A percentile compares a stretch with the other conserved stretches of the same genome.
Conservation (phyloP, 2,329 filamentous ascomycete genomes). For the Chaetomiaceae sp. region DNA sequence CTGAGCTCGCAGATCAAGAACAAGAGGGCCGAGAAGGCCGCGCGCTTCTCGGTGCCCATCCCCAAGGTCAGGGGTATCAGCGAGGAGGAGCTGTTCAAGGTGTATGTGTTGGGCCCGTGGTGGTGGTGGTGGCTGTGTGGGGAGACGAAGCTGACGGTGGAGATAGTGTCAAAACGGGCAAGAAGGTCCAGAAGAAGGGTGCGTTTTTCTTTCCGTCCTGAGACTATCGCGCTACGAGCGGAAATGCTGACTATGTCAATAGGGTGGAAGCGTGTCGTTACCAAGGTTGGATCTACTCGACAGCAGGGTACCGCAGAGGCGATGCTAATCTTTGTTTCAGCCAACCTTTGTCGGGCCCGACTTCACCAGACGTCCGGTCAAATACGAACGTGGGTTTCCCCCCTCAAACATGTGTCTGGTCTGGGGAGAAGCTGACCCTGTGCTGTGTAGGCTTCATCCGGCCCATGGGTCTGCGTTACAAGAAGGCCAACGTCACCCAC, state of each 20-base stretch:
- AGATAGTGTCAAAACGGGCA: constrained; percentile 89
- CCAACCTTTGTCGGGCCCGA: constrained; percentile 87
- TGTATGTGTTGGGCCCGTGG: constrained; percentile 15
- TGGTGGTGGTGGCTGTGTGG: neutral
- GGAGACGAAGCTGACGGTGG: constrained; percentile 14
- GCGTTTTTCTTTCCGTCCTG: neutral
- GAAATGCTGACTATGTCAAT: constrained; percentile 30
- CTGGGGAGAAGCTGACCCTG: neutral
- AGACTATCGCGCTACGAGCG: neutral
- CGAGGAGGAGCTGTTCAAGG: constrained; percentile 93
- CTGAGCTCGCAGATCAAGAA: constrained; percentile 79
- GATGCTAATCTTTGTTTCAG: constrained; percentile 20
- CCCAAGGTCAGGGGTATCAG: constrained; percentile 91
- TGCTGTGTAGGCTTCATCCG: constrained; percentile 55
- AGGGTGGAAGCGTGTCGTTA: constrained; percentile 51
- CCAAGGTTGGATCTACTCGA: constrained; percentile 41
- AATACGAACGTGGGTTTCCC: constrained; percentile 55
- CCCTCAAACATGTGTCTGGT: constrained; percentile 37
- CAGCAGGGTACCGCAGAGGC: too few relatives aligned
- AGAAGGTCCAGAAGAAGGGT: constrained; percentile 82
- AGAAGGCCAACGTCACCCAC: constrained; percentile 64
- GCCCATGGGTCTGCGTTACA: constrained; percentile 73
- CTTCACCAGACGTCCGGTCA: constrained; percentile 84
- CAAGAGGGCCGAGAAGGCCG: constrained; percentile 88
- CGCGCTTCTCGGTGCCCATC: constrained; percentile 85